phyloP scores from a whole-genome alignment of 805 yeast species.

The Jamesozyma lodderae region DNA sequence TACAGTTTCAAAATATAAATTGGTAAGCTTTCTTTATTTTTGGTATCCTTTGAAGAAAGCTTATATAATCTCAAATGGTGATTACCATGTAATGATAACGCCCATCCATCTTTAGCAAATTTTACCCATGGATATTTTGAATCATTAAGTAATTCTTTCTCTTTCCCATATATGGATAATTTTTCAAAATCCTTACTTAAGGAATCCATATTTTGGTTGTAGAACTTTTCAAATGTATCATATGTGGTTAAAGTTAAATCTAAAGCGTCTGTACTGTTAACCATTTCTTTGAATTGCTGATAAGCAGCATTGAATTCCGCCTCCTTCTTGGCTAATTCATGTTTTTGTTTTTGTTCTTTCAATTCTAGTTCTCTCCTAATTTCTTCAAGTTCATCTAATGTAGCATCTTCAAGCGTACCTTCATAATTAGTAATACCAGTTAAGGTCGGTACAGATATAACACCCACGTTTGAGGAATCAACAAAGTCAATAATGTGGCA shows the following conservation, averaged over 20 bases:
- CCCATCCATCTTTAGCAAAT: slow-evolving; percentile 28
- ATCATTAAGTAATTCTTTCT: slow-evolving; percentile 11
- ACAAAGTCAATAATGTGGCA: slow-evolving; percentile 77
- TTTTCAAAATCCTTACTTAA: slow-evolving; percentile 5
- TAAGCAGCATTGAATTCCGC: slow-evolving; percentile 2
- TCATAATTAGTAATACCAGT: slow-evolving; percentile 27
- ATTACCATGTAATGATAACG: slow-evolving; percentile 18
- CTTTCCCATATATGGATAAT: slow-evolving; percentile 8
- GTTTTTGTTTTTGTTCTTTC: slow-evolving; percentile 8
- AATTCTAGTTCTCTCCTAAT: slow-evolving; percentile 12
- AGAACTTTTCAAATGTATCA: slow-evolving; percentile 33
- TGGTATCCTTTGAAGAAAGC: slow-evolving; percentile 13
- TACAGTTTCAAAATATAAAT: slow-evolving; percentile 13
- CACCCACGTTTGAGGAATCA: slow-evolving; percentile 47
- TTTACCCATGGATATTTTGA: slow-evolving; percentile 32
- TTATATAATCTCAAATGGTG: slow-evolving; percentile 22
- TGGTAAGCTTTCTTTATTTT: slow-evolving; percentile 6
- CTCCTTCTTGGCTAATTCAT: slow-evolving; percentile 3
- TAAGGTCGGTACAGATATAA: slow-evolving; percentile 48
- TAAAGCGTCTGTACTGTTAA: slow-evolving; percentile 15
- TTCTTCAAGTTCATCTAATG: slow-evolving; percentile 28
- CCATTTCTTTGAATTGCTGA: slow-evolving; percentile 10
- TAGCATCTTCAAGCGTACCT: slow-evolving; percentile 24
- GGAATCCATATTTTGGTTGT: slow-evolving; percentile 4
- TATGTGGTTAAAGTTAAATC: slow-evolving; percentile 33